Base-by-base conservation (phyloP, 2,329 filamentous ascomycete species). In the Colletotrichum simmondsii region DNA sequence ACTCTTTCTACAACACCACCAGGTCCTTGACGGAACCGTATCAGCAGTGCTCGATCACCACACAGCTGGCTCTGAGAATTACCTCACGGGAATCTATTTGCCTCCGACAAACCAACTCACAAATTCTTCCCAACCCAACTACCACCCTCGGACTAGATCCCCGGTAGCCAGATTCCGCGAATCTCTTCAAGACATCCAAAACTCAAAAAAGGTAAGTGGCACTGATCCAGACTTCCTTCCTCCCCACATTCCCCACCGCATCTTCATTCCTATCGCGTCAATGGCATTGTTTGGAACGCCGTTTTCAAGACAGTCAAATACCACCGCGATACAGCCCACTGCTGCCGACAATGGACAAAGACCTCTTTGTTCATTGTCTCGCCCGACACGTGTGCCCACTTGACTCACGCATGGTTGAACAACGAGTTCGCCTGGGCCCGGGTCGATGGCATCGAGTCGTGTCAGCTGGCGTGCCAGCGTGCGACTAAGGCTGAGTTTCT, bases 1-100 rank as follows among this genome's bases (percentile, higher is more conserved):
- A 76, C 74, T 60, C 69, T 71, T 71, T 65, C 24, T 59, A 75
- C 66, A 65, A 54, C 58, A 69, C 74, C 63, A 67, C 71, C 56
- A 68, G 68, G 68, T 76, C 74, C 75, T 77, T 74, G 77, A 75
- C 75, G 72, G 75, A 73, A 76, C 73, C 70, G 65, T 68, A 70
- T 75, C 76, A 77, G 77, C 76, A 74, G 76, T 74, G 77, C 76
- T 77, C 75, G 73, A 53, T 62, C 65, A 69, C 42, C 62, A 65
- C 65, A 72, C 66, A 72, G 65, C 67, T 71, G 69, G 65, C 65
- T 75, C 72, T 73, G 68, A 75, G 74, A 76, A 72, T 46, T 71
- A 73, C 65, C 65, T 56, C 66, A 70, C 64, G 62, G 67, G 68
- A 49, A 49, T 49, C 58, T 67, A 66, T 66, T 56, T 69, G 46